Evolutionary conservation across 352 stramenopile genomes (phyloP).

Genomic region (Aphanomyces invadans): DNA sequence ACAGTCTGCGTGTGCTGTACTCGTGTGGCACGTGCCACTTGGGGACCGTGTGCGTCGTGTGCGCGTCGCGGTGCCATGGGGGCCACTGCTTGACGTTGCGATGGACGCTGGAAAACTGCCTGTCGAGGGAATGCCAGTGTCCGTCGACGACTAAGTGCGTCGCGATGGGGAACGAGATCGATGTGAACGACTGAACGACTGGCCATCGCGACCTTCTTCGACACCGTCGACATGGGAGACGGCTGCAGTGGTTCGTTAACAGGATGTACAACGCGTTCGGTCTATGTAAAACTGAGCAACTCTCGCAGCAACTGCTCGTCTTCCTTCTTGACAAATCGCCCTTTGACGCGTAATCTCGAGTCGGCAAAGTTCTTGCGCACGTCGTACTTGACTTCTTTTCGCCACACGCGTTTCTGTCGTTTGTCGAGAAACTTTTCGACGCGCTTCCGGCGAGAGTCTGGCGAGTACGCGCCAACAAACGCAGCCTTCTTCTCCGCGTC

Average conservation of each 20-base stretch:
- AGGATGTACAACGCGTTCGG: too few species aligned
- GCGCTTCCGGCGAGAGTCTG: conserved; percentile 86
- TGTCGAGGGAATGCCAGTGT: conserved; percentile 49
- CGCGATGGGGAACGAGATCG: neutral
- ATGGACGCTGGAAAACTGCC: conserved; percentile 47
- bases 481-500: conserved; percentile 48
- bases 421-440: conserved; percentile 95
- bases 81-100: conserved; percentile 51
- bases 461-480: conserved; percentile 94
- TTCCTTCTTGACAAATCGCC: conserved; percentile 97
- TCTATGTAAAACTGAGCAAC: conserved; percentile 76
- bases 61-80: conserved; percentile 52
- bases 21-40: conserved; percentile 47
- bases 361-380: conserved; percentile 98
- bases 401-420: conserved; percentile 91
- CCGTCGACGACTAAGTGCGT: neutral
- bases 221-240: too few species aligned
- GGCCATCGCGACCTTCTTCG: neutral
- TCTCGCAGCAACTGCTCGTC: conserved; percentile 87
- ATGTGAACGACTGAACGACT: neutral
- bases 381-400: conserved; percentile 96
- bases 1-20: conserved; percentile 66
- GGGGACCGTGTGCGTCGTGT: conserved; percentile 52
- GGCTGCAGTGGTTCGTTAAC: too few species aligned
- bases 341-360: conserved; percentile 93